These are phyloP conservation scores for Ramalina intermedia DNA, from an alignment of 495 filamentous ascomycete genomes.

Conservation along the genomic window DNA sequence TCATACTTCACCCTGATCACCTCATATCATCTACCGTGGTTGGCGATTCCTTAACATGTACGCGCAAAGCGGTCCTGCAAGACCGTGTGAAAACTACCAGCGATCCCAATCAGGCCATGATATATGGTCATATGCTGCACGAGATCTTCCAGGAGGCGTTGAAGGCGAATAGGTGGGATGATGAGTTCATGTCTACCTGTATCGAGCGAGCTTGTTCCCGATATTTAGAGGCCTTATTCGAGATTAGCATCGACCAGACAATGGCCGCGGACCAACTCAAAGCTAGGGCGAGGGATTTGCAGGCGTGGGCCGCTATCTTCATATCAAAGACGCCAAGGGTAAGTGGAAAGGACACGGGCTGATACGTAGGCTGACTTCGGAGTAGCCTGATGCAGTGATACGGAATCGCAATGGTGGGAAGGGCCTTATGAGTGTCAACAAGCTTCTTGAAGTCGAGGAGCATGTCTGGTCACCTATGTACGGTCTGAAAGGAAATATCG, in stretches of 20 bases:
- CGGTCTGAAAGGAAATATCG: conserved; percentile 92
- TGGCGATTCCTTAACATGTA: conserved; percentile 82
- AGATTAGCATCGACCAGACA: conserved; percentile 56
- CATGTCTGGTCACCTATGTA: conserved; percentile 97
- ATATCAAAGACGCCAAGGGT: conserved; percentile 59
- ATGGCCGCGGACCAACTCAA: conserved; percentile 62
- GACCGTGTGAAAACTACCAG: conserved; percentile 81
- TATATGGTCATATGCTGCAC: conserved; percentile 86
- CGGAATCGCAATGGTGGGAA: conserved; percentile 60
- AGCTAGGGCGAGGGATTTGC: conserved; percentile 63
- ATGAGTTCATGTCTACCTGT: conserved; percentile 42
- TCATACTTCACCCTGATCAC: conserved; percentile 92
- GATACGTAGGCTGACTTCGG: conserved; percentile 6
- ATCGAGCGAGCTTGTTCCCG: conserved; percentile 51
- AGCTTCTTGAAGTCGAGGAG: conserved; percentile 90
- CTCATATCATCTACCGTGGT: conserved; percentile 87
- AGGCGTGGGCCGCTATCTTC: conserved; percentile 72
- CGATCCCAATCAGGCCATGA: conserved; percentile 57
- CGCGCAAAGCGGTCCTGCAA: conserved; percentile 78
- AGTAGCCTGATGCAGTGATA: conserved; percentile 54
- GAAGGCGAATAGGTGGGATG: conserved; percentile 69
- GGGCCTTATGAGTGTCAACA: conserved; percentile 72
- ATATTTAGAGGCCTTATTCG: conserved; percentile 75
- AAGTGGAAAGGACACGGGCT: conserved; percentile 12
- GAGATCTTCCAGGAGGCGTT: conserved; percentile 88